These are phyloP conservation scores for Tarenaya hassleriana DNA, from an alignment of 345 rosid genomes.

Conservation along the genomic window DNA sequence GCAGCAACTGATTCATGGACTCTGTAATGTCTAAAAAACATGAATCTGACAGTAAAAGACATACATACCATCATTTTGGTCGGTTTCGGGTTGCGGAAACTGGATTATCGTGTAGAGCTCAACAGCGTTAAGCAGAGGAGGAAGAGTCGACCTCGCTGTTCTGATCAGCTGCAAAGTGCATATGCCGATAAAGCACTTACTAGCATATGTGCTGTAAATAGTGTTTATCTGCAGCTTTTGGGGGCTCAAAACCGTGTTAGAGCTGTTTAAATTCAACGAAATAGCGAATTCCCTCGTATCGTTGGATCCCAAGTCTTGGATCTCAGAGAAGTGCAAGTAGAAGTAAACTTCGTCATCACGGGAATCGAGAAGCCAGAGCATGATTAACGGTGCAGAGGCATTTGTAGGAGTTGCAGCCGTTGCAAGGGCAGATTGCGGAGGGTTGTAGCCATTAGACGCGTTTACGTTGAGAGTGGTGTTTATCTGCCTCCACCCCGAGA, in stretches of 20 bases:
- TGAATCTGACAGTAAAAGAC: not conserved
- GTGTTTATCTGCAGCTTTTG: constrained; percentile 14
- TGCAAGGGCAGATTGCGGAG: not conserved
- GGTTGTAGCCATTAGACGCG: not conserved
- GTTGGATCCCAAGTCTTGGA: constrained; percentile 8
- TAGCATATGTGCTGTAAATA: not conserved
- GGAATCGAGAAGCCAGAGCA: not conserved
- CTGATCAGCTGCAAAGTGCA: not conserved
- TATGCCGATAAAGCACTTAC: not conserved
- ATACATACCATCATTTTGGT: constrained; percentile 20
- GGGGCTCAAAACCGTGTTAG: constrained; percentile 17
- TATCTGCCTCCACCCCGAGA: not conserved
- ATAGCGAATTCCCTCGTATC: constrained; percentile 25
- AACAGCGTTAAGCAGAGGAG: constrained; percentile 27
- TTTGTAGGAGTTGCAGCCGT: constrained; percentile 19
- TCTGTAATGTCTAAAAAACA: not conserved
- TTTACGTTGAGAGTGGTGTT: constrained; percentile 19
- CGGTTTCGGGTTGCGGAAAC: constrained; percentile 13
- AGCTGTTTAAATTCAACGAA: not conserved
- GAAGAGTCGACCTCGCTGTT: constrained; percentile 9
- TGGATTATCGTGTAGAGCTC: constrained; percentile 14
- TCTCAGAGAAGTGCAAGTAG: constrained; percentile 33
- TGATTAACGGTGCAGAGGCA: not conserved
- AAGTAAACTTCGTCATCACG: constrained; percentile 10
- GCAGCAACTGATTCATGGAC: too few species aligned